Conservation (phyloP, 371 early-diverging fungal species). For the Mucor piriformis region DNA sequence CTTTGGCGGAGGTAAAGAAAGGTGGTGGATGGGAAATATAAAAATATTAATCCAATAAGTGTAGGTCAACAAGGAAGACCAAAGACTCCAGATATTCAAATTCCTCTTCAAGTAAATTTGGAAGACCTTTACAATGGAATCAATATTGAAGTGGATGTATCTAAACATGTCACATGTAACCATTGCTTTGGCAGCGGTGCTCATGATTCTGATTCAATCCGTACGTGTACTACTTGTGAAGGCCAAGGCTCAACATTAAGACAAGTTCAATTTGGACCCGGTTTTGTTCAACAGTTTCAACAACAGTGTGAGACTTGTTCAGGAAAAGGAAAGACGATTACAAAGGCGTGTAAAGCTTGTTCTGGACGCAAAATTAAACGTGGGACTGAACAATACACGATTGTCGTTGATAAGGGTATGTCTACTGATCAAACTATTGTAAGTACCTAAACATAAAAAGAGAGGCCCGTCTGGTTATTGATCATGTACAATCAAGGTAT, state of each 20-base stretch:
- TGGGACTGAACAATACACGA: slow-evolving; percentile 84
- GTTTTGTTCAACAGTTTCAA: slow-evolving; percentile 97
- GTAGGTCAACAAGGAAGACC: slow-evolving; percentile 53
- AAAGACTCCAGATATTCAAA: slow-evolving; percentile 74
- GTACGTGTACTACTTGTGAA: slow-evolving; percentile 74
- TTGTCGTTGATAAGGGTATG: slow-evolving; percentile 93
- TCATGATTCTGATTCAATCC: slow-evolving; percentile 66
- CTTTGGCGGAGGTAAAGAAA: slow-evolving; percentile 67
- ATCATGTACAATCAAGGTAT: slow-evolving; percentile 74
- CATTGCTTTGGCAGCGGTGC: slow-evolving; percentile 86
- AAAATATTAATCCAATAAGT: background rate
- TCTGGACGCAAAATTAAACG: slow-evolving; percentile 78
- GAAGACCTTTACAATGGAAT: slow-evolving; percentile 95
- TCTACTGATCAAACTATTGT: slow-evolving; percentile 88
- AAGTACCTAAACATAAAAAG: slow-evolving; percentile 26
- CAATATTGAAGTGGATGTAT: slow-evolving; percentile 85
- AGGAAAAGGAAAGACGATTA: slow-evolving; percentile 89
- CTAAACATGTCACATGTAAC: slow-evolving; percentile 82
- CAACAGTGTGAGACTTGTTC: slow-evolving; percentile 88
- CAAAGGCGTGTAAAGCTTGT: slow-evolving; percentile 88
- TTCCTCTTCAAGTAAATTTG: slow-evolving; percentile 82
- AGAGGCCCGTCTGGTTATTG: background rate
- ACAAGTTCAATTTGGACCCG: slow-evolving; percentile 94
- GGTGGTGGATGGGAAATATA: slow-evolving; percentile 35
- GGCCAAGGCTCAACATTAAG: slow-evolving; percentile 85